Percentiles rank a stretch among this genome's conserved stretches.
These are phyloP conservation scores for Hypoxylon sp. DNA, from an alignment of 2,329 filamentous ascomycete genomes.

Conservation along the genomic window DNA sequence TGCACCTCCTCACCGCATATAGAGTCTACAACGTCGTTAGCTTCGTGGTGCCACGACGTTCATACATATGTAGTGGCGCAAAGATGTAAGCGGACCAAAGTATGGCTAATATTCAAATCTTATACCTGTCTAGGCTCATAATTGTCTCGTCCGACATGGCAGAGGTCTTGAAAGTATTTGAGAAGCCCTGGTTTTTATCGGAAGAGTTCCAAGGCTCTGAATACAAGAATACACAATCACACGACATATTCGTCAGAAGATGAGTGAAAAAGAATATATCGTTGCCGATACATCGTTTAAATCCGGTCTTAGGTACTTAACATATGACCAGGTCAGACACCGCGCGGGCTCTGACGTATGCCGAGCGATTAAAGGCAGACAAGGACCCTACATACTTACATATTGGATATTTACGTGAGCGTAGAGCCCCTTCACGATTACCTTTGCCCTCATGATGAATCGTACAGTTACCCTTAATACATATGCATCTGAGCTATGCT, in stretches of 20 bases:
- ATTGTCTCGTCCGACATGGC: not conserved
- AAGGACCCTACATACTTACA: not conserved
- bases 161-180: not conserved
- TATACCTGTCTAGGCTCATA: not conserved
- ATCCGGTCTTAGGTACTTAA: not conserved
- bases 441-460: not conserved
- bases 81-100: not conserved
- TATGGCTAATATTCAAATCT: not conserved
- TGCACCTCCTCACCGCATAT: conserved; percentile 30
- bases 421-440: not conserved
- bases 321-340: conserved; percentile 11
- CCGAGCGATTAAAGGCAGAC: conserved; percentile 5
- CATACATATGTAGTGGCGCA: not conserved
- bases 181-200: no score
- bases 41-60: conserved; percentile 3
- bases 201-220: not conserved
- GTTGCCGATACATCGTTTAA: no score
- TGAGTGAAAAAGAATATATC: not conserved
- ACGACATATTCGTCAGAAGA: not conserved
- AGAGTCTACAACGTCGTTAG: conserved; percentile 15
- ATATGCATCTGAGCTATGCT: not conserved
- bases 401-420: not conserved
- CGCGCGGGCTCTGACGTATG: conserved; percentile 28
- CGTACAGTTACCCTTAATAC: conserved; percentile 1
- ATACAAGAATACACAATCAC: not conserved